phyloP scores from a whole-genome alignment of 768 basidiomycete genomes.

The Macrolepiota dolichaula region DNA sequence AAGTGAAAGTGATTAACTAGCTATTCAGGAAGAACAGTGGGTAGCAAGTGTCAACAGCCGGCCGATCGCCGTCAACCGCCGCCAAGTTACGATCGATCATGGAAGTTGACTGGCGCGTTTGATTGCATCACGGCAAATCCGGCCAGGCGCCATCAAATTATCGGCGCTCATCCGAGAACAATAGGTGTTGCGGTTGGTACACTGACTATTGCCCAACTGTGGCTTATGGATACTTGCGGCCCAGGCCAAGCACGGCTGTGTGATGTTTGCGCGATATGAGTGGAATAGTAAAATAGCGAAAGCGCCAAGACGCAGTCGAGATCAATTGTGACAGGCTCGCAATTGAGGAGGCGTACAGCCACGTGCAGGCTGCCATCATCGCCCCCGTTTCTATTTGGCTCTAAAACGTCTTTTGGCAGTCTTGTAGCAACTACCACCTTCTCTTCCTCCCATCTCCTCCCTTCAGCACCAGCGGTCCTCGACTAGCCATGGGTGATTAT shows the following conservation, averaged over 20 bases:
- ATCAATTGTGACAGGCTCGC: neutral
- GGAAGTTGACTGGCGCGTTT: neutral
- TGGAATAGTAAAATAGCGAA: neutral
- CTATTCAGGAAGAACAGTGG: neutral
- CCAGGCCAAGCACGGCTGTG: neutral
- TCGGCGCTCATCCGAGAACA: neutral
- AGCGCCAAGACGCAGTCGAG: neutral
- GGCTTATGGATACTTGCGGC: neutral
- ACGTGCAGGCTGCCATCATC: constrained; percentile 12
- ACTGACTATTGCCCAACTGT: neutral
- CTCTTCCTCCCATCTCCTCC: constrained; percentile 5
- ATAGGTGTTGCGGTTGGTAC: neutral
- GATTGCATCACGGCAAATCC: neutral
- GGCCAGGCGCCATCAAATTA: neutral
- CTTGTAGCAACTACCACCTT: constrained; percentile 13
- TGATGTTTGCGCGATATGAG: neutral
- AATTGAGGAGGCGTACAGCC: constrained; percentile 5
- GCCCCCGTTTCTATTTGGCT: constrained; percentile 13
- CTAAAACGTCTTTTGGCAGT: constrained; percentile 5
- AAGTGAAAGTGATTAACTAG: neutral
- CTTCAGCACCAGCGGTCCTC: constrained; percentile 12
- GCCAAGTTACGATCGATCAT: neutral
- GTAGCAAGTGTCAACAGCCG: neutral
- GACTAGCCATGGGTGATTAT: constrained; percentile 33
- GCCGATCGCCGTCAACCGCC: neutral